Conservation (phyloP, 805 yeast genomes). For the Metschnikowia arizonensis region DNA sequence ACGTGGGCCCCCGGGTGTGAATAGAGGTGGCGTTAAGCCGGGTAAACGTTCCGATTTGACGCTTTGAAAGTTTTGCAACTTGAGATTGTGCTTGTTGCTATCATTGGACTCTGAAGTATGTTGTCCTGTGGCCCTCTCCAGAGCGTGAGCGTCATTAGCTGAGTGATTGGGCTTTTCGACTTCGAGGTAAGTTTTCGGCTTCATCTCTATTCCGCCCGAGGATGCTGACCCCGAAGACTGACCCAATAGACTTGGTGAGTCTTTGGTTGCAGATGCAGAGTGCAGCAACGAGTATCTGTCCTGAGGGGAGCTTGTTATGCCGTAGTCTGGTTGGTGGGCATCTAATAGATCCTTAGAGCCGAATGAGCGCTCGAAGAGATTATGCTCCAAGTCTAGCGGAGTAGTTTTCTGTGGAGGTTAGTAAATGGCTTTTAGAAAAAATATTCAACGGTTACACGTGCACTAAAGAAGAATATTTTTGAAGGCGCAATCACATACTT, state of each 20-base stretch:
- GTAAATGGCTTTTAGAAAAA: neutral
- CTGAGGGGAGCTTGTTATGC: neutral
- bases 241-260: constrained; percentile 6
- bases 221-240: constrained; percentile 7
- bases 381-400: constrained; percentile 80
- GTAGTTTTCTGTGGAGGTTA: constrained; percentile 28
- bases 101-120: constrained; percentile 1
- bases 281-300: constrained; percentile 4
- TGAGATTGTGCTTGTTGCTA: constrained; percentile 32
- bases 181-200: constrained; percentile 6
- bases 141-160: neutral
- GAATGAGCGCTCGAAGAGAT: constrained; percentile 92
- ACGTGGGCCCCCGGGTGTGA: constrained; percentile 58
- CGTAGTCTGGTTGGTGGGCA: constrained; percentile 7
- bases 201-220: constrained; percentile 11
- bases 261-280: constrained; percentile 7
- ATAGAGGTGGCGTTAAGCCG: constrained; percentile 45
- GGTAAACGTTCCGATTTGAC: constrained; percentile 25
- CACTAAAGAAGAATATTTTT: neutral
- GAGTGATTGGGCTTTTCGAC: neutral
- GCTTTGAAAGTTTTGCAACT: constrained; percentile 31
- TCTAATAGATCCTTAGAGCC: constrained; percentile 51
- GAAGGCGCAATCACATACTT: constrained; percentile 3
- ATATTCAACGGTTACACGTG: too few species aligned
- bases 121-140: neutral